Base-by-base conservation (phyloP, 495 filamentous ascomycete species). In the Penicillium argentinense region DNA sequence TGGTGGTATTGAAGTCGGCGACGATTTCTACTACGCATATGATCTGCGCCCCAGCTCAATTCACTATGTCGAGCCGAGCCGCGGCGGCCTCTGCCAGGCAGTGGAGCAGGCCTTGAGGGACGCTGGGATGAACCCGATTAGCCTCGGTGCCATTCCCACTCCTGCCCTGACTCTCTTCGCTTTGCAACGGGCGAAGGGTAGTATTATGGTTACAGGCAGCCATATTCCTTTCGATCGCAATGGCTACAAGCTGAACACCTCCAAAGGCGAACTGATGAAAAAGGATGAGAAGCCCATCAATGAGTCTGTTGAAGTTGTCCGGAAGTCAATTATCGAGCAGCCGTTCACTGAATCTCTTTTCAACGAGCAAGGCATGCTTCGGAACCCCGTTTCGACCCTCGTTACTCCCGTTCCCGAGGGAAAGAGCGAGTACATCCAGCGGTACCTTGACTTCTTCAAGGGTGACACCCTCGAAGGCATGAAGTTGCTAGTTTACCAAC, bases 191-290 rank as follows among this genome's bases (percentile, higher is more conserved):
- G 54, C 51, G 13, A 64, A 61, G 47, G 60, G 60, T 5, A 64
- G 60, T 25, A 64, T 64, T 39, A 64, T 64, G 60, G 60, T 64
- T 12, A 64, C 57, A 0, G 60, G 60, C 3, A 64, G 60, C 29
- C 60, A 64, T 34, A 64, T 64, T 42, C 60, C 60, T 1, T 64
- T 64, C 39, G 60, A 64, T 34, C 60, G 60, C 26, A 64, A 64
- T 32, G 60, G 60, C n/a, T 64, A 64, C 42, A 61, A 64, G 27
- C 37, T 61, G 9, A 64, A 64, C 37, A 61, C 60, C 12, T 60
- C 47, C 29, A 40, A 52, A 16, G 60, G 60, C 0, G 60, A 64
- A 45, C 46, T 64, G 24, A 26, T 61, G 42, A 64, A 64, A 44
- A 47, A 61, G 48, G 33, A 61, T 26, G 60, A 64, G 37, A 45